Evolutionary conservation across 2,329 filamentous ascomycete genomes (phyloP), one percentile per base, ranked within the genome.

Genomic region (Ceratocystiopsis sp.): DNA sequence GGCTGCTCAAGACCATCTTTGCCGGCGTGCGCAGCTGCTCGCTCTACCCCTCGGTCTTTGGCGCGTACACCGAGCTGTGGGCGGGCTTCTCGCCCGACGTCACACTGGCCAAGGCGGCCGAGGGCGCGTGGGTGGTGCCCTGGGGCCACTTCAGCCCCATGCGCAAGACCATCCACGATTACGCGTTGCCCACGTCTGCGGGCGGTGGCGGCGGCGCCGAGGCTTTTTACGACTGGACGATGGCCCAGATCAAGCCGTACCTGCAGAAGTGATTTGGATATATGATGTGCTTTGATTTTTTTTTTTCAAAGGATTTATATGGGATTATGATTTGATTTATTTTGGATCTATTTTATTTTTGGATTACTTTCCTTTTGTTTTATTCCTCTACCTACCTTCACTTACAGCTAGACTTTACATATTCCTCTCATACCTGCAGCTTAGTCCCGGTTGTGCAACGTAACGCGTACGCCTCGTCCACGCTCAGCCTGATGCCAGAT

Each of bases 171-270:
- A 45, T 65, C 34, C 43, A 50, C 1, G 44, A 48, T 2, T 55
- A 53, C 2, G 51, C 51, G n/a, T 55, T 59, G 46, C 43, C 54
- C 2, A 51, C 55, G 41, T 51, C 52, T 2, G 61, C 65, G 38
- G 61, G 62, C 2, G 63, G 63, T 2, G 59, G 52, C 5, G 62
- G 61, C 2, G 52, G 51, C 16, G 59, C 53, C 1, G 50, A 55
- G 41, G 54, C 55, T 39, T 65, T 65, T 40, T 66, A 61, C 62
- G 51, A 59, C 4, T 67, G 63, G 64, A 58, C 54, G 1, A 57
- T 64, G 44, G 55, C 57, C 15, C 61, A 66, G 35, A 50, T 63
- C 16, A 54, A 56, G 33, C 43, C 49, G n/a, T 54, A 50, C 32
- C 38, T 50, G 25, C 55, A 21, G 29, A 11, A n/a, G 21, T 32